Evolutionary conservation across 2,329 filamentous ascomycete genomes (phyloP), one percentile per base, ranked within the genome.

Genomic region (Sporothrix euskadiensis): DNA sequence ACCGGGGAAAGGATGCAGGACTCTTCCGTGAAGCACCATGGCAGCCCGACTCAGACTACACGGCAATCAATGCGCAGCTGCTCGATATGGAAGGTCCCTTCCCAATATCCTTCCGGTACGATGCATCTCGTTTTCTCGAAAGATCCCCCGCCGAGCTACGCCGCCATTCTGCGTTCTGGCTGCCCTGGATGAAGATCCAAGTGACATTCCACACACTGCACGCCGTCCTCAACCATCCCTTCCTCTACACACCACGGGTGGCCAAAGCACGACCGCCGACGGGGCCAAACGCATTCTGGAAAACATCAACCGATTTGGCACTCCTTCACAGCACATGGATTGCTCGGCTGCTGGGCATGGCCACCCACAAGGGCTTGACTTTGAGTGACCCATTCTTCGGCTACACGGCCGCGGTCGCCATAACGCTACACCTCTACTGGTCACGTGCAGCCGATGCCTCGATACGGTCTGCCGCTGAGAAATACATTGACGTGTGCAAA

Each of bases 201-300:
- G 86, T 87, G 75, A 86, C 83, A 1, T 87, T 87, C 77, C 85
- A 87, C 69, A 82, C 82, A 14, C 86, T 87, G 66, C 81, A 83
- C 12, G 85, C 84, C 0, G 83, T 87, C 2, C 78, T 87, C 49
- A 87, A 87, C 75, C 85, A 87, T 72, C 85, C 85, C 0, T 87
- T 87, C 74, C 80, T 87, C 8, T 87, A 87, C 77, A 86, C 86
- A 16, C 65, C 65, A 5, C 44, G 65, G 2, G 65, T 69, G 47
- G 47, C 65, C 14, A 44, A 44, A 19, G 22, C 65, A 19, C 16
- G 57, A 32, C 65, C 26, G 26, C 56, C 56, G 16, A 81, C 86
- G 14, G 84, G 84, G 2, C 85, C 85, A 0, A 87, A 87, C 72
- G 85, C 84, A 0, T 88, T 88, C 73, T 88, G 86, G 86, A 81